Base-by-base conservation (phyloP, 345 rosid species). In the Moringa oleifera region DNA sequence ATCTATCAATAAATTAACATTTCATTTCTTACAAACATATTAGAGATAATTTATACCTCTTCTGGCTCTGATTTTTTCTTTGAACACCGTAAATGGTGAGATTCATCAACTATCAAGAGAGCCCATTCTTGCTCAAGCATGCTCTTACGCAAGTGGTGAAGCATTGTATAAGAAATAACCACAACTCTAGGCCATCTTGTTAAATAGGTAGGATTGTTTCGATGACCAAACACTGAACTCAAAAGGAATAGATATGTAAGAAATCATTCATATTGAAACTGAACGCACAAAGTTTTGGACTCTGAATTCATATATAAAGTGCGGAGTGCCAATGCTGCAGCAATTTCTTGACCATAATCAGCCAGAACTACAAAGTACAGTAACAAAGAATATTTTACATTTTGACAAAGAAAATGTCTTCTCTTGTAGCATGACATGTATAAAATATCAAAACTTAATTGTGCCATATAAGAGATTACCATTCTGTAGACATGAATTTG, bases 131-230 rank as follows among this genome's bases (percentile, higher is more conserved):
- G 85, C 68, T 73, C 86, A 49, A 80, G 81, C 88, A 90, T 84
- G 73, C 76, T 84, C 74, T 77, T 85, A 60, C 79, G 72, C 62
- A 93, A 78, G 73, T 62, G 91, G 64, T 77, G 83, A 73, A 93
- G 95, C 98, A 93, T 93, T 69, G 57, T 90, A 75, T 80, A 93
- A 62, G 98, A 93, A 63, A 83, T 93, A 62, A 93, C 96, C 68
- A 93, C 94, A 73, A 90, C 81, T 79, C 72, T 87, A 15, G 98
- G 98, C 74, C 74, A 80, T 77, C 71, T 83, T 71, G 80, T 67
- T 59, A 93, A 74, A 68, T 79, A 61, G 72, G 76, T 77, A 61
- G 97, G 98, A 70, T 86, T 90, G 57, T 83, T 71, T 61, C 66
- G 96, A 75, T 80, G 97, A 72, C 96, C 91, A 68, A 90, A 93